A percentile compares a stretch with the other conserved stretches of the same genome.
These are phyloP conservation scores for Posidonia oceanica DNA, from an alignment of 116 monocot species.

Conservation along the genomic window DNA sequence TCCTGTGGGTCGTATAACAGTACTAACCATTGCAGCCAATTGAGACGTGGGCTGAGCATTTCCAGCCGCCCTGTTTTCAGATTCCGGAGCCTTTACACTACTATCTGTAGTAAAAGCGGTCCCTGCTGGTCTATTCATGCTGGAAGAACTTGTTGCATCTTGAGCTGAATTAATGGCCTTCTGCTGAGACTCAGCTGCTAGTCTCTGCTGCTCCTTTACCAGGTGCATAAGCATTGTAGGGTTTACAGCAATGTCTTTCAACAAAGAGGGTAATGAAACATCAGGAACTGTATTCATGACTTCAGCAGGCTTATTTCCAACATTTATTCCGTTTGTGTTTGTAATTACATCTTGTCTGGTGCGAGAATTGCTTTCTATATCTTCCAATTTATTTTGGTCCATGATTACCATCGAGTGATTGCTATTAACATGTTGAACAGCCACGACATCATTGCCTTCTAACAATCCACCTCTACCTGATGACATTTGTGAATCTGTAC, in stretches of 20 bases:
- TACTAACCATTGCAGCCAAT: constrained; percentile 31
- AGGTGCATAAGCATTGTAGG: constrained; percentile 69
- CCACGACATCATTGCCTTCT: constrained; percentile 17
- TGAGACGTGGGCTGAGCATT: constrained; percentile 24
- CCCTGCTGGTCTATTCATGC: constrained; percentile 11
- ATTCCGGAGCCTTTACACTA: constrained; percentile 14
- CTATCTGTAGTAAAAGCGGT: constrained; percentile 12
- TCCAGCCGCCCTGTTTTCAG: constrained; percentile 17
- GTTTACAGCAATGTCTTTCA: constrained; percentile 67
- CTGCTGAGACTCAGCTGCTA: constrained; percentile 35
- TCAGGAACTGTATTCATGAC: constrained; percentile 13
- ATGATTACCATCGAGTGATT: constrained; percentile 11
- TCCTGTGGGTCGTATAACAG: neutral
- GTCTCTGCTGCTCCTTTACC: constrained; percentile 53
- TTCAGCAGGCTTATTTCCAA: constrained; percentile 10
- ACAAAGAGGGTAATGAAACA: constrained; percentile 35
- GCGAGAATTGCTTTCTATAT: constrained; percentile 11
- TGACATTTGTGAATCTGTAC: constrained; percentile 16
- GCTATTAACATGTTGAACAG: constrained; percentile 11
- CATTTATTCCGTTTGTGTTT: constrained; percentile 11
- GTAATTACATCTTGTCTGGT: constrained; percentile 8
- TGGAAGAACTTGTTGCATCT: constrained; percentile 3
- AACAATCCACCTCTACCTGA: constrained; percentile 42
- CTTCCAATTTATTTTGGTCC: constrained; percentile 19
- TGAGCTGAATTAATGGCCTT: constrained; percentile 12